Conservation (phyloP, 441 rosid species). For the Corymbia citriodora region DNA sequence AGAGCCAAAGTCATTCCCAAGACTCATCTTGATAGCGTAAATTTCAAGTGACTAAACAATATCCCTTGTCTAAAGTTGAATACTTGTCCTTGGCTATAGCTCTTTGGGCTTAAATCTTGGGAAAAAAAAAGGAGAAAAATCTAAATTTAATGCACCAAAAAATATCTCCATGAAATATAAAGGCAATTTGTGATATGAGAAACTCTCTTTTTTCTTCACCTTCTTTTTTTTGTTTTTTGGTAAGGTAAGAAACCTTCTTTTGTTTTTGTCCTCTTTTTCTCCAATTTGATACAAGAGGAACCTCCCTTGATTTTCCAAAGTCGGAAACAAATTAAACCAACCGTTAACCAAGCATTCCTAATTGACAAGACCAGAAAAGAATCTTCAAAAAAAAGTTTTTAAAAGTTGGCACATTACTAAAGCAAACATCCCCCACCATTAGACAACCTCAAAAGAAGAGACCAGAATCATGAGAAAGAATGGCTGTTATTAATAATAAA, state of each 20-base stretch:
- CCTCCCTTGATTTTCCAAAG: neutral
- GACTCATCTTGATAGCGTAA: neutral
- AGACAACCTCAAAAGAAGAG: slow-evolving; percentile 52
- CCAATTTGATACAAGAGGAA: neutral
- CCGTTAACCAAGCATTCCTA: neutral
- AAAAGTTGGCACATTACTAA: slow-evolving; percentile 28
- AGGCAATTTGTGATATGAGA: no score
- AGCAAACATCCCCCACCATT: slow-evolving; percentile 28
- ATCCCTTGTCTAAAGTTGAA: neutral
- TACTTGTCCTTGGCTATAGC: neutral
- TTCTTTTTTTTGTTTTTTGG: neutral
- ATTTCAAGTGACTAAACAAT: neutral
- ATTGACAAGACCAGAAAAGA: slow-evolving; percentile 23
- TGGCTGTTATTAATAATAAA: slow-evolving; percentile 18
- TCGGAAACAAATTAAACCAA: neutral
- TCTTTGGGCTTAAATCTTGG: neutral
- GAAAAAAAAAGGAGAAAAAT: neutral
- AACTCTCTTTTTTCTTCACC: no score
- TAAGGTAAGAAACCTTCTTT: neutral
- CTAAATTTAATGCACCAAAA: neutral
- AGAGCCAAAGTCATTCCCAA: neutral
- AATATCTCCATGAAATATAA: neutral
- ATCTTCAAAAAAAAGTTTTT: slow-evolving; percentile 18
- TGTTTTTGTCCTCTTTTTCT: neutral
- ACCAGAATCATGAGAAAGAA: slow-evolving; percentile 44